A percentile compares a stretch with the other conserved stretches of the same genome.
phyloP scores from a whole-genome alignment of 1,284 basidiomycete species.

The Ustanciosporium gigantosporum region DNA sequence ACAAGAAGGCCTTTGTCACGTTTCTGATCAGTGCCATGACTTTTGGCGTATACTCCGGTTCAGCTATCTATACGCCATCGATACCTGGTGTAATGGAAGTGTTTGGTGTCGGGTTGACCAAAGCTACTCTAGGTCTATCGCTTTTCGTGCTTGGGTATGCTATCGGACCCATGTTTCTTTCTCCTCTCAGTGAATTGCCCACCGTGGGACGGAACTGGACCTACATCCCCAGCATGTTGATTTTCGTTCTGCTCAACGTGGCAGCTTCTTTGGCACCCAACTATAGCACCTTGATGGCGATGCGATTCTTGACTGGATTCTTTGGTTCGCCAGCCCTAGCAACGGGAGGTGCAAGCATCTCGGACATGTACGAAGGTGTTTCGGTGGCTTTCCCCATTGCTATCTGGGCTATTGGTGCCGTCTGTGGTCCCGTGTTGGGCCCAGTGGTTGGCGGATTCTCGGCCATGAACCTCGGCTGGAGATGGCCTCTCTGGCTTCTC shows the following conservation, averaged over 20 bases:
- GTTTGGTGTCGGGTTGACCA: constrained; percentile 69
- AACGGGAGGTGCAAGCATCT: constrained; percentile 41
- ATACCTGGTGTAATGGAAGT: constrained; percentile 63
- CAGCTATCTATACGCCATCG: constrained; percentile 36
- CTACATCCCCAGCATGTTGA: constrained; percentile 34
- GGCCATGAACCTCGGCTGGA: constrained; percentile 52
- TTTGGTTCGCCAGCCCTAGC: constrained; percentile 54
- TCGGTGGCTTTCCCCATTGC: constrained; percentile 54
- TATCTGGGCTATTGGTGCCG: constrained; percentile 56
- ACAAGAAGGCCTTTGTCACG: constrained; percentile 34
- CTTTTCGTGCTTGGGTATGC: constrained; percentile 67
- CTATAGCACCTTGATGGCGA: constrained; percentile 50
- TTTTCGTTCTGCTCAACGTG: constrained; percentile 33
- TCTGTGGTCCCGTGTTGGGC: constrained; percentile 47
- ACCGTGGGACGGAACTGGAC: constrained; percentile 63
- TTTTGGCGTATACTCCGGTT: constrained; percentile 39
- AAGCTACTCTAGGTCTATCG: constrained; percentile 74
- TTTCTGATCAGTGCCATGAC: constrained; percentile 17
- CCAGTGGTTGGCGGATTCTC: constrained; percentile 50
- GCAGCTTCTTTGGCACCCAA: constrained; percentile 49
- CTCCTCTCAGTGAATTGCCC: constrained; percentile 66
- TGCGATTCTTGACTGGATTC: constrained; percentile 51
- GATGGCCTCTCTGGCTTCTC: constrained; percentile 57
- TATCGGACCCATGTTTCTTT: constrained; percentile 61
- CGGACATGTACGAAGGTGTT: constrained; percentile 49